Percentiles rank a stretch among this genome's conserved stretches.
phyloP scores from a whole-genome alignment of 1,284 basidiomycete genomes.

The Lentinus polychrous region DNA sequence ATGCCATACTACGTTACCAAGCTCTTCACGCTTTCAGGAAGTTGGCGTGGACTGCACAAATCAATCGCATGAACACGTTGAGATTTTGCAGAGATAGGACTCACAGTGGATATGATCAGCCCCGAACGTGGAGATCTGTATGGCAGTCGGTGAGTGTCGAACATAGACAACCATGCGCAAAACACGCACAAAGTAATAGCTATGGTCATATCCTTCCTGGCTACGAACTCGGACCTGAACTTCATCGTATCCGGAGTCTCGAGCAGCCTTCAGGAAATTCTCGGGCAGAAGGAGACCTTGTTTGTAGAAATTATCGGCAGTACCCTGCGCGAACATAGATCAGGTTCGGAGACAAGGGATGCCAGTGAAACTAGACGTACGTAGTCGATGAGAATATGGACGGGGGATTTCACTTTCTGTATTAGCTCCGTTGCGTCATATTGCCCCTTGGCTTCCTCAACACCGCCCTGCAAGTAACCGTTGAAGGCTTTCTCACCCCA shows the following conservation, averaged over 20 bases:
- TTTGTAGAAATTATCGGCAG: constrained; percentile 83
- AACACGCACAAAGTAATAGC: constrained; percentile 80
- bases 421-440: constrained; percentile 91
- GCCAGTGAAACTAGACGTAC: constrained; percentile 33
- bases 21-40: constrained; percentile 57
- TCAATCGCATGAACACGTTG: not conserved
- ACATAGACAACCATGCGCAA: not conserved
- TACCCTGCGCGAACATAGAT: constrained; percentile 46
- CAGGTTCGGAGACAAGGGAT: not conserved
- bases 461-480: constrained; percentile 80
- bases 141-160: constrained; percentile 5
- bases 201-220: constrained; percentile 91
- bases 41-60: constrained; percentile 61
- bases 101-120: constrained; percentile 38
- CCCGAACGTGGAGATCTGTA: constrained; percentile 62
- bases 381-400: constrained; percentile 83
- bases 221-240: constrained; percentile 75
- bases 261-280: constrained; percentile 75
- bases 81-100: constrained; percentile 3
- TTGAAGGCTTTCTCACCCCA: constrained; percentile 94
- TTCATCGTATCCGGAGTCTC: constrained; percentile 66
- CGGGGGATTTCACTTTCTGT: constrained; percentile 50
- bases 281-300: constrained; percentile 86
- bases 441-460: constrained; percentile 63
- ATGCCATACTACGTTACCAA: no score